Evolutionary conservation across 2,329 filamentous ascomycete genomes (phyloP).

Genomic region (Fonsecaea monophora): DNA sequence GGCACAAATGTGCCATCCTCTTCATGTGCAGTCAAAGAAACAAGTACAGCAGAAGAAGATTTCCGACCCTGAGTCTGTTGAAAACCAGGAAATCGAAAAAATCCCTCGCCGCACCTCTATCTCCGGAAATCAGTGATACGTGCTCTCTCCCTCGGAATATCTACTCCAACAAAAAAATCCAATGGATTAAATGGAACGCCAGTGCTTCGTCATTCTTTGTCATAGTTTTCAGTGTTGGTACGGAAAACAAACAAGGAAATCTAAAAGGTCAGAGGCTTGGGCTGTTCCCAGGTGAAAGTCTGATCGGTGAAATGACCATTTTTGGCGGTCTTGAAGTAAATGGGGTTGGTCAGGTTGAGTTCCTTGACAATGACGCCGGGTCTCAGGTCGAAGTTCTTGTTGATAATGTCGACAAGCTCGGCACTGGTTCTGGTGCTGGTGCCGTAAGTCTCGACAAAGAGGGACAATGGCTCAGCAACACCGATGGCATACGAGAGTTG

Average conservation of each 20-base stretch:
- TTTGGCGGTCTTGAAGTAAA: constrained; percentile 98
- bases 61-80: constrained; percentile 32
- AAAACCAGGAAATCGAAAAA: constrained; percentile 29
- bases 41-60: constrained; percentile 4
- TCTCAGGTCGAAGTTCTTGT: constrained; percentile 94
- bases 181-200: constrained; percentile 10
- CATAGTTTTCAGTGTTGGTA: neutral
- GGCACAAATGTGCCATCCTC: neutral
- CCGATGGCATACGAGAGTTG: constrained; percentile 99
- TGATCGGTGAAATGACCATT: constrained; percentile 99
- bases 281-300: constrained; percentile 97
- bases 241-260: constrained; percentile 36
- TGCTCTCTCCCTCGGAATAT: constrained; percentile 9
- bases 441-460: constrained; percentile 98
- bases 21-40: constrained; percentile 17
- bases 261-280: constrained; percentile 93
- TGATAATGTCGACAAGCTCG: constrained; percentile 94
- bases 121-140: constrained; percentile 6
- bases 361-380: constrained; percentile 99
- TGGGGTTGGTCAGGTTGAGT: constrained; percentile 91
- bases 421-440: constrained; percentile 88
- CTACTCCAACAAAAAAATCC: constrained; percentile 1
- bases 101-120: constrained; percentile 7
- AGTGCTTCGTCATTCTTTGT: constrained; percentile 15
- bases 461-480: constrained; percentile 95